phyloP scores from a whole-genome alignment of 2,329 filamentous ascomycete species.

The Talaromyces sp. region DNA sequence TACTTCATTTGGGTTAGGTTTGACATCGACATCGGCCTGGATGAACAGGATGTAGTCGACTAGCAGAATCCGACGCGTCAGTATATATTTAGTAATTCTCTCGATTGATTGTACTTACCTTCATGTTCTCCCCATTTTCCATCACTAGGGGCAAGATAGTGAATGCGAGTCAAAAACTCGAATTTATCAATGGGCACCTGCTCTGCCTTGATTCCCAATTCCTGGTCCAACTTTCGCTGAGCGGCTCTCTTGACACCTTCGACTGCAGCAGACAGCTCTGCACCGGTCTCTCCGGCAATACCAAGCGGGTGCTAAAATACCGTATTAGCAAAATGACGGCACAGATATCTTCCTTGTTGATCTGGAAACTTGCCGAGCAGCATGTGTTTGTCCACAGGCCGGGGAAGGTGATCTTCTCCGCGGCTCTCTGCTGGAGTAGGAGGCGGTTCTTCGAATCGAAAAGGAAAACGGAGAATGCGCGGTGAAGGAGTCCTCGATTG shows the following conservation, averaged over 20 bases:
- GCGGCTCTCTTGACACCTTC: slow-evolving; percentile 86
- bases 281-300: slow-evolving; percentile 84
- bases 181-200: slow-evolving; percentile 91
- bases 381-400: slow-evolving; percentile 99
- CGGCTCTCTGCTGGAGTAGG: slow-evolving; percentile 88
- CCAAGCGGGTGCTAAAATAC: slow-evolving; percentile 66
- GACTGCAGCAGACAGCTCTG: slow-evolving; percentile 71
- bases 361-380: slow-evolving; percentile 57
- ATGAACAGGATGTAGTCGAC: slow-evolving; percentile 99
- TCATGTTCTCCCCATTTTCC: slow-evolving; percentile 99
- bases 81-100: background rate
- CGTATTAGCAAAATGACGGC: background rate
- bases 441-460: slow-evolving; percentile 92
- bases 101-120: slow-evolving; percentile 54
- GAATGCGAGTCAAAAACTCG: slow-evolving; percentile 89
- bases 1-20: slow-evolving; percentile 83
- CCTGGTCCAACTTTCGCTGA: slow-evolving; percentile 87
- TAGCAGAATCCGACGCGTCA: slow-evolving; percentile 28
- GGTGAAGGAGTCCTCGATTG: slow-evolving; percentile 88
- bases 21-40: slow-evolving; percentile 80
- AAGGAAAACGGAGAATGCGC: slow-evolving; percentile 95
- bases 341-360: background rate
- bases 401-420: slow-evolving; percentile 98
- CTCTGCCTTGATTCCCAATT: slow-evolving; percentile 81
- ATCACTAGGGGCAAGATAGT: slow-evolving; percentile 95